Conservation (phyloP, 164 flowering plant genomes). For the Chloranthus sessilifolius region DNA sequence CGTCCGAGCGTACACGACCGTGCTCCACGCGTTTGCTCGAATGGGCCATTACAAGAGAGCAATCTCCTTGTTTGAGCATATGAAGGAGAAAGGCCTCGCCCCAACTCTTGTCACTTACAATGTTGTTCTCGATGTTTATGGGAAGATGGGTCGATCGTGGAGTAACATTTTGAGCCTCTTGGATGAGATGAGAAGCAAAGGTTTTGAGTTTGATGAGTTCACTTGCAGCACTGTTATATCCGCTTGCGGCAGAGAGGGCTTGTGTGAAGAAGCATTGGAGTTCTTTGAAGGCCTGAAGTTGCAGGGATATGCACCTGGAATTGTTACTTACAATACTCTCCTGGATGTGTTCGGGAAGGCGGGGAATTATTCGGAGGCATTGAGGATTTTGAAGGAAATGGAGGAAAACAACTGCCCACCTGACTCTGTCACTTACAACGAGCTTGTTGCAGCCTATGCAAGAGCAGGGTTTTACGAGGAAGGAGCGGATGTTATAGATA, state of each 20-base stretch:
- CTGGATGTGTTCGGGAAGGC: constrained; percentile 81
- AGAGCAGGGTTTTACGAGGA: constrained; percentile 81
- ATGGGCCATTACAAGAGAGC: constrained; percentile 54
- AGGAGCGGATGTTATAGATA: constrained; percentile 63
- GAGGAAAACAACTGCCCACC: constrained; percentile 67
- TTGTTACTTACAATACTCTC: constrained; percentile 73
- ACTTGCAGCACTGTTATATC: constrained; percentile 91
- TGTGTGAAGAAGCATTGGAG: constrained; percentile 61
- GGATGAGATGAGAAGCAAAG: constrained; percentile 64
- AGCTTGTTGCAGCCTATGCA: constrained; percentile 73
- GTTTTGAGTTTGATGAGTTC: constrained; percentile 76
- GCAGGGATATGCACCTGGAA: constrained; percentile 60
- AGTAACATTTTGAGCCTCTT: constrained; percentile 48
- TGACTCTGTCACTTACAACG: constrained; percentile 79
- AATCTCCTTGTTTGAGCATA: constrained; percentile 39
- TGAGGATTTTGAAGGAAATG: constrained; percentile 76
- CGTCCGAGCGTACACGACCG: constrained; percentile 60
- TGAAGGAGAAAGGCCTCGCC: constrained; percentile 49
- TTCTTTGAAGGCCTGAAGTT: constrained; percentile 56
- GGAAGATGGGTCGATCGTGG: constrained; percentile 91
- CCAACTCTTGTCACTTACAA: constrained; percentile 84
- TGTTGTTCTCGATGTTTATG: constrained; percentile 86
- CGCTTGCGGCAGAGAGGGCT: constrained; percentile 86
- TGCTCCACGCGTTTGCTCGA: constrained; percentile 65
- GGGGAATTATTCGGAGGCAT: constrained; percentile 61